Conservation (phyloP, 768 basidiomycete genomes). For the Rhizopogon rudus region DNA sequence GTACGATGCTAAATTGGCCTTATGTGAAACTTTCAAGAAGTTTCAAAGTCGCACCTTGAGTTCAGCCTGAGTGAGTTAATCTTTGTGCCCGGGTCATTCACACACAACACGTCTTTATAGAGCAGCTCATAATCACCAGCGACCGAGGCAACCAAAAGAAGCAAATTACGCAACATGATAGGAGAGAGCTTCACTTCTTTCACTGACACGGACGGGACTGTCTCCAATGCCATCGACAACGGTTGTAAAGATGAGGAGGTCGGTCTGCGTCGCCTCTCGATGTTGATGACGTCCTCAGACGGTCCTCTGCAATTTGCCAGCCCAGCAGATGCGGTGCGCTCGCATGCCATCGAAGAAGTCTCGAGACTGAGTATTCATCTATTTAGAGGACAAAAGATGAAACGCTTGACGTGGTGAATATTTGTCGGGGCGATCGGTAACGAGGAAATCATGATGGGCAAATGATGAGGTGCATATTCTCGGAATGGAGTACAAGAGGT, state of each 20-base stretch:
- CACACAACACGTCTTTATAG: constrained; percentile 90
- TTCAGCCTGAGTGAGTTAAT: constrained; percentile 93
- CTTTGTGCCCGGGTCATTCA: constrained; percentile 84
- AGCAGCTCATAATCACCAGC: neutral
- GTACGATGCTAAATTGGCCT: neutral
- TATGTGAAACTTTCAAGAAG: neutral
- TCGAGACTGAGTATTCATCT: constrained; percentile 49
- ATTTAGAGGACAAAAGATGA: constrained; percentile 51
- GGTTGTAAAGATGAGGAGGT: constrained; percentile 18
- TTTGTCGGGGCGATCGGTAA: constrained; percentile 90
- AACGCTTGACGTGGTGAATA: constrained; percentile 95
- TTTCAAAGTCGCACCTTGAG: constrained; percentile 56
- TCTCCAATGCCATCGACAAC: constrained; percentile 90
- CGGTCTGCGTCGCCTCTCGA: constrained; percentile 75
- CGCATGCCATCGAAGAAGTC: constrained; percentile 68
- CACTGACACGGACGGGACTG: constrained; percentile 99
- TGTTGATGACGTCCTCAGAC: constrained; percentile 76
- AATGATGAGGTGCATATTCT: constrained; percentile 75
- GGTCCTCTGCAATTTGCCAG: constrained; percentile 29
- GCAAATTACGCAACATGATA: constrained; percentile 67
- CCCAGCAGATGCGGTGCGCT: constrained; percentile 62
- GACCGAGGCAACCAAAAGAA: neutral
- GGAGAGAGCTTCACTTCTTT: constrained; percentile 88
- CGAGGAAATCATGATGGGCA: constrained; percentile 85
- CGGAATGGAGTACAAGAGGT: constrained; percentile 26